Conservation (phyloP, 305 asterid genomes). For the Fraxinus baroniana region DNA sequence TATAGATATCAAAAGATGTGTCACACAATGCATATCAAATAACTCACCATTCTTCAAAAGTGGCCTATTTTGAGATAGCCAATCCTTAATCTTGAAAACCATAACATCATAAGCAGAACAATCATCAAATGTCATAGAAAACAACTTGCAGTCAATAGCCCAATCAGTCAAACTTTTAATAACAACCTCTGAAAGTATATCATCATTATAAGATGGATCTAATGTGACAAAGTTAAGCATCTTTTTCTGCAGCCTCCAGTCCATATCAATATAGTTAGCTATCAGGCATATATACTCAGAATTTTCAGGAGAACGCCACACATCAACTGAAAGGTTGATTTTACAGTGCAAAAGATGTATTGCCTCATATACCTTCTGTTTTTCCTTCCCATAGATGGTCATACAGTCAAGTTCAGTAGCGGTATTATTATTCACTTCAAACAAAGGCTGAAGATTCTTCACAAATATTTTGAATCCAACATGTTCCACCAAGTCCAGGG, state of each 20-base stretch:
- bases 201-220: slow-evolving; percentile 67
- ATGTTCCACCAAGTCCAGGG: slow-evolving; percentile 83
- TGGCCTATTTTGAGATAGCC: slow-evolving; percentile 69
- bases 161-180: slow-evolving; percentile 74
- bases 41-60: slow-evolving; percentile 72
- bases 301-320: slow-evolving; percentile 69
- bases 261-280: slow-evolving; percentile 71
- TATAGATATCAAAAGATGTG: slow-evolving; percentile 67
- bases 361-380: slow-evolving; percentile 59
- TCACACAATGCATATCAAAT: slow-evolving; percentile 68
- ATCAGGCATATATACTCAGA: slow-evolving; percentile 64
- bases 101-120: slow-evolving; percentile 55
- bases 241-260: slow-evolving; percentile 84
- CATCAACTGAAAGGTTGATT: slow-evolving; percentile 69
- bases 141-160: slow-evolving; percentile 74
- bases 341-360: slow-evolving; percentile 68
- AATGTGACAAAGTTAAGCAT: slow-evolving; percentile 71
- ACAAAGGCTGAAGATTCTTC: slow-evolving; percentile 85
- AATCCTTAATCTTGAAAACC: slow-evolving; percentile 69
- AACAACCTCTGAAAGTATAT: slow-evolving; percentile 64
- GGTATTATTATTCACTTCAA: slow-evolving; percentile 59
- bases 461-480: slow-evolving; percentile 76
- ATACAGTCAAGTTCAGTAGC: slow-evolving; percentile 72
- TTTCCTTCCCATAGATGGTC: slow-evolving; percentile 66
- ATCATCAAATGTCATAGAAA: slow-evolving; percentile 85